Conservation (phyloP, 164 flowering plant genomes). For the Protea cynaroides region DNA sequence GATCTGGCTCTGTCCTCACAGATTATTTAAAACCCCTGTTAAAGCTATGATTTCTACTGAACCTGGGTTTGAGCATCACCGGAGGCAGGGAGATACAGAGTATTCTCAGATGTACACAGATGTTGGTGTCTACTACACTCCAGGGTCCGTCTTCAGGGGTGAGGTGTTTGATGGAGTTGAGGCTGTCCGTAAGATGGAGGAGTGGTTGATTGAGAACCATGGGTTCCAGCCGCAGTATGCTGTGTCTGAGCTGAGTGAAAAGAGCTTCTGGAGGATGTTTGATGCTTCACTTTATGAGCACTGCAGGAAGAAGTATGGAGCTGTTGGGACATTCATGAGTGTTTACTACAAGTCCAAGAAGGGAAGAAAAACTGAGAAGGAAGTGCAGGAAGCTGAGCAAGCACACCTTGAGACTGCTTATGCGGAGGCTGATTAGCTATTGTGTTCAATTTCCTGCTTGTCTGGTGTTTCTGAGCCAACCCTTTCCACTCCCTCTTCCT, state of each 20-base stretch:
- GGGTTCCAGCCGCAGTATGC: conserved; percentile 97
- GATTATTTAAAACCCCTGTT: conserved; percentile 70
- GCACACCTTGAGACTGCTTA: conserved; percentile 68
- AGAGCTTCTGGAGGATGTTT: conserved; percentile 96
- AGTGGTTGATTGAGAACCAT: conserved; percentile 94
- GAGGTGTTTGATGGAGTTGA: conserved; percentile 87
- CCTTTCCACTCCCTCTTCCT: too few relatives aligned
- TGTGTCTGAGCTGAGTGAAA: conserved; percentile 86
- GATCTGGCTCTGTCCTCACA: conserved; percentile 97
- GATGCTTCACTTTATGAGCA: conserved; percentile 85
- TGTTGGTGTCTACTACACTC: conserved; percentile 89
- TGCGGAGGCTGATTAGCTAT: conserved; percentile 49
- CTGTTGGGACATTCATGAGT: conserved; percentile 97
- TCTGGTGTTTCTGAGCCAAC: too few relatives aligned
- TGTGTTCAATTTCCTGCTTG: neutral
- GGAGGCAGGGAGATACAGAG: conserved; percentile 81
- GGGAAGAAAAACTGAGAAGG: conserved; percentile 96
- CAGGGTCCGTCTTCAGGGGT: conserved; percentile 92
- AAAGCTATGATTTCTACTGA: conserved; percentile 92
- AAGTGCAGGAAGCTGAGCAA: conserved; percentile 93
- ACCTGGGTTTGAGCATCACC: conserved; percentile 77
- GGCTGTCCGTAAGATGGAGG: conserved; percentile 82
- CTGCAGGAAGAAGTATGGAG: conserved; percentile 76
- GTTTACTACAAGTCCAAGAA: conserved; percentile 96
- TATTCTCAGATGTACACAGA: conserved; percentile 98